These are phyloP conservation scores for Fragosphaeria purpurea DNA, from an alignment of 2,329 filamentous ascomycete genomes.

Conservation along the genomic window DNA sequence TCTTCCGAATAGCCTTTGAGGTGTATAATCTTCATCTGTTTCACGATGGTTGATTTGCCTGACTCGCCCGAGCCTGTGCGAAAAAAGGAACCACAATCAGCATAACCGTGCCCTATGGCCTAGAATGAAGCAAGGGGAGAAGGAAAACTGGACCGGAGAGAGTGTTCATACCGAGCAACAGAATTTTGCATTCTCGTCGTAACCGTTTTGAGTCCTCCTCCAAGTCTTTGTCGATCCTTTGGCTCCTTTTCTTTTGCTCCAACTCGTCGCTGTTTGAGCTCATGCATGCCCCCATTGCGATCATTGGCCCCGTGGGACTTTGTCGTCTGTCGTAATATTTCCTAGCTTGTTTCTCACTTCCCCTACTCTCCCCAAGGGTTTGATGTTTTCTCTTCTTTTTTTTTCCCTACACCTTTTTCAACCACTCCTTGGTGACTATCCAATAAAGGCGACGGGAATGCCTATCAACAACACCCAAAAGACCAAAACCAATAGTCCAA, in stretches of 20 bases:
- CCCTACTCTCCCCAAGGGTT: neutral
- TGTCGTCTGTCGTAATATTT: neutral
- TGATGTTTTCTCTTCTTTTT: no score
- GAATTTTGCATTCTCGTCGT: slow-evolving; percentile 96
- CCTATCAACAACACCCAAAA: no score
- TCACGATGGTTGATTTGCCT: slow-evolving; percentile 98
- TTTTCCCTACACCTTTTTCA: no score
- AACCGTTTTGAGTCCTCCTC: slow-evolving; percentile 91
- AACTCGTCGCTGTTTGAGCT: slow-evolving; percentile 77
- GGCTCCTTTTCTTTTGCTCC: slow-evolving; percentile 92
- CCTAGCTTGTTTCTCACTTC: no score
- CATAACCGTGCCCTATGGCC: no score
- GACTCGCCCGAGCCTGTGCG: slow-evolving; percentile 84
- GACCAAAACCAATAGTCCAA: no score
- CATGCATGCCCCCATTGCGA: slow-evolving; percentile 81
- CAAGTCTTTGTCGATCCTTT: slow-evolving; percentile 85
- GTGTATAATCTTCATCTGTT: slow-evolving; percentile 99
- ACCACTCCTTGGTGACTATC: no score
- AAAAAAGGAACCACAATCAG: no score
- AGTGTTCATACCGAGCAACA: slow-evolving; percentile 66
- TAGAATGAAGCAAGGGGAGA: no score
- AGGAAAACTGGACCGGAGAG: no score
- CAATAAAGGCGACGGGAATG: no score
- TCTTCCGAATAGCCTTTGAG: slow-evolving; percentile 94
- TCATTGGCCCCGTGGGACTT: neutral